These are phyloP conservation scores for Bullera alba DNA, from an alignment of 768 basidiomycete genomes.

Conservation along the genomic window DNA sequence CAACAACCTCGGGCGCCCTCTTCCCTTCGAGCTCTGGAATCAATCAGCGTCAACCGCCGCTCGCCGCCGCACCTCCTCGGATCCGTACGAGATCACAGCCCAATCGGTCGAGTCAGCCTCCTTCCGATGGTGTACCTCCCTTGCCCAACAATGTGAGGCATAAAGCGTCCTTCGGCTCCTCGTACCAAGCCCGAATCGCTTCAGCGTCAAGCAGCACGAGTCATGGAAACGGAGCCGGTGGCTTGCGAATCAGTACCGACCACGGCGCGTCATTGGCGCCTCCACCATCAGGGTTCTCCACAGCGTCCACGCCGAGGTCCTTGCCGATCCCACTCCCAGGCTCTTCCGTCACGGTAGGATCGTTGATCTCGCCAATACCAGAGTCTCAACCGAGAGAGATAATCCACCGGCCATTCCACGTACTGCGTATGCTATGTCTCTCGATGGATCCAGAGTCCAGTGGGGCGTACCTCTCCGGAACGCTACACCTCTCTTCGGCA, in stretches of 20 bases:
- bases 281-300: background rate
- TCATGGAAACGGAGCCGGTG: background rate
- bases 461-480: constrained; percentile 24
- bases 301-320: background rate
- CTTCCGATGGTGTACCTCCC: background rate
- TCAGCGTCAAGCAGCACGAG: no score
- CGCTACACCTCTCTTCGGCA: constrained; percentile 30
- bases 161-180: background rate
- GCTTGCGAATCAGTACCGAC: background rate
- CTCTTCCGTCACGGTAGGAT: constrained; percentile 11
- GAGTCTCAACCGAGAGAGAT: constrained; percentile 23
- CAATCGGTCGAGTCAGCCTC: no score
- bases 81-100: background rate
- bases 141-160: background rate
- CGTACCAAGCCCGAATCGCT: no score
- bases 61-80: background rate
- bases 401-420: constrained; percentile 32
- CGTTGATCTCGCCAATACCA: constrained; percentile 35
- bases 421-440: constrained; percentile 20
- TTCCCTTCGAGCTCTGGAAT: background rate
- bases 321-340: constrained; percentile 5
- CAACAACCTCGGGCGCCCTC: background rate
- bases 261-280: background rate
- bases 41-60: background rate
- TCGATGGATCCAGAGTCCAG: constrained; percentile 30